phyloP scores from a whole-genome alignment of 306 rosid species.

The Trifolium dubium region DNA sequence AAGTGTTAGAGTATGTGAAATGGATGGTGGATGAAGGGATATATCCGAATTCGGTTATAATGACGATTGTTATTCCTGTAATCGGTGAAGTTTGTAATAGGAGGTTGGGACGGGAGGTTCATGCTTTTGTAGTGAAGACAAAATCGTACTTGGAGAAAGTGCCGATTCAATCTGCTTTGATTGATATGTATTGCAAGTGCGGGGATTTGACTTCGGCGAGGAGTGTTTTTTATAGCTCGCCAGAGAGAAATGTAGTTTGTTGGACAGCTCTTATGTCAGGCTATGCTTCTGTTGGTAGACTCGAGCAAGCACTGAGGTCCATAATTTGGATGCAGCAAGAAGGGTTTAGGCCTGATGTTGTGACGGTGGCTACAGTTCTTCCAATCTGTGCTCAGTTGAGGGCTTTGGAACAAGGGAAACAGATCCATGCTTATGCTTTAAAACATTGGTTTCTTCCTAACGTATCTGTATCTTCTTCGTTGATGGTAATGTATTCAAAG shows the following conservation, averaged over 20 bases:
- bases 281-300: constrained; percentile 10
- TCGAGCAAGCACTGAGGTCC: constrained; percentile 11
- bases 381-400: constrained; percentile 22
- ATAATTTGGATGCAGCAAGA: constrained; percentile 22
- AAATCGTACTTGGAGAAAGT: constrained; percentile 4
- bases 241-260: constrained; percentile 23
- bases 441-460: constrained; percentile 13
- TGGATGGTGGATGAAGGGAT: constrained; percentile 23
- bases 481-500: constrained; percentile 11
- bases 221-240: constrained; percentile 6
- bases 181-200: constrained; percentile 18
- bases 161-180: constrained; percentile 20
- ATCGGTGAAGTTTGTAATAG: background rate
- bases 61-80: constrained; percentile 6
- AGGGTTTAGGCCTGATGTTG: constrained; percentile 16
- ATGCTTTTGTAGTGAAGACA: constrained; percentile 12
- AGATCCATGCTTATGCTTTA: constrained; percentile 16
- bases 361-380: constrained; percentile 4
- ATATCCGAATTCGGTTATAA: constrained; percentile 14
- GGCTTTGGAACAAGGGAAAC: constrained; percentile 21
- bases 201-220: constrained; percentile 9
- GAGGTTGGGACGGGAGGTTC: constrained; percentile 9
- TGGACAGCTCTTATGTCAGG: constrained; percentile 28
- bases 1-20: constrained; percentile 12
- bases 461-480: background rate